Conservation (phyloP, 1,139 yeast species). For the Citeromyces siamensis region DNA sequence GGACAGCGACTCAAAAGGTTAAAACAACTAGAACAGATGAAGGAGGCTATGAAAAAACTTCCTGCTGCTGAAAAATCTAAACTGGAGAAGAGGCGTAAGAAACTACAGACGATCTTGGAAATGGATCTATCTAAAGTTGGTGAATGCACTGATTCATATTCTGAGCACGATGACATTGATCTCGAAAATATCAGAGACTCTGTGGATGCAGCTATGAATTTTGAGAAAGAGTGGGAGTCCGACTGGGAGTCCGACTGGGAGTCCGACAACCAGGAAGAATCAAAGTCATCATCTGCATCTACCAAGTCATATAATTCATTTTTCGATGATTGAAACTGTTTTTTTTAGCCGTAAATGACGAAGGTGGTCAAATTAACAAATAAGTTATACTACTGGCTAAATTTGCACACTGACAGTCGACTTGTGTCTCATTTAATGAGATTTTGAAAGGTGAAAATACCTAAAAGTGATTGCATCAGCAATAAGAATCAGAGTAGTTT, state of each 20-base stretch:
- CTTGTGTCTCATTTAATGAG: too few species aligned
- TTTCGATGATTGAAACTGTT: conserved; percentile 3
- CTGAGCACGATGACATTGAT: conserved; percentile 22
- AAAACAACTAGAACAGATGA: conserved; percentile 7
- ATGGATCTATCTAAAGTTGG: conserved; percentile 11
- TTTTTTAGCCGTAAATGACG: too few species aligned
- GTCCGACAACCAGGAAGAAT: neutral
- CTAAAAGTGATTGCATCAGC: too few species aligned
- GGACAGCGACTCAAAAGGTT: conserved; percentile 9
- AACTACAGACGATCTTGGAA: conserved; percentile 19
- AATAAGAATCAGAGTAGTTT: too few species aligned
- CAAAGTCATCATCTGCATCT: conserved; percentile 24
- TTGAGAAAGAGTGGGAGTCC: conserved; percentile 12
- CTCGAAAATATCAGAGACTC: conserved; percentile 15
- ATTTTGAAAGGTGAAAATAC: too few species aligned
- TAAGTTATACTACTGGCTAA: too few species aligned
- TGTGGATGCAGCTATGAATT: conserved; percentile 6
- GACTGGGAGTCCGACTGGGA: conserved; percentile 12
- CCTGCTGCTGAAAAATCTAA: conserved; percentile 5
- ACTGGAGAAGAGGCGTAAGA: conserved; percentile 20
- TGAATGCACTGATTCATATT: conserved; percentile 22
- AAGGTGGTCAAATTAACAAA: too few species aligned
- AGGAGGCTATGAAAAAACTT: conserved; percentile 5
- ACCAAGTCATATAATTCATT: conserved; percentile 17
- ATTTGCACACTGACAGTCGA: too few species aligned